Evolutionary conservation across 495 filamentous ascomycete genomes (phyloP), one percentile per base, ranked within the genome.

Genomic region (Acidiella bohemica): DNA sequence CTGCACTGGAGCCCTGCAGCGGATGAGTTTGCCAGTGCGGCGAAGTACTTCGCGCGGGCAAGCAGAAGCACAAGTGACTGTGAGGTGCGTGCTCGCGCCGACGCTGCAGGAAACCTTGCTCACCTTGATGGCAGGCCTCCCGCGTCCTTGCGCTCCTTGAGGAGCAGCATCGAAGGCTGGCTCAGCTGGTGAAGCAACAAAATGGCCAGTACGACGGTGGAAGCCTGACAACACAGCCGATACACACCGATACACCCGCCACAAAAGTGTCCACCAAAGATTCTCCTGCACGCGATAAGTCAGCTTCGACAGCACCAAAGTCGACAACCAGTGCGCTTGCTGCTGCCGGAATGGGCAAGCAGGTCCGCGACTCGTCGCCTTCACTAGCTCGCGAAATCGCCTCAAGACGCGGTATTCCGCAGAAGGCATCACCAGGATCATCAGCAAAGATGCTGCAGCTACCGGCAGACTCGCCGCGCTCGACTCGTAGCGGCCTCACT

Each of bases 11-110:
- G 78, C 4, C 73, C 79, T 18, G 86, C 88, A 12, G 80, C 82
- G 43, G 78, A 80, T 49, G 81, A 93, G 54, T 87, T 96, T 64
- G 77, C 87, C 42, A 68, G 84, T 26, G 90, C 90, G 16, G 90
- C 90, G 2, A 80, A 77, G 36, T 82, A 94, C 51, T 96, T 93
- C 60, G 76, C 85, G 32, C 79, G 78, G 23, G 87, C 84, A 20
- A 76, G 81, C 11, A 74, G 75, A 47, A 67, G 66, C 20, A 90
- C 82, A 8, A 67, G 66, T 9, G 86, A 92, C 55, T 64, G 66
- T 40, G 90, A 96, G 67, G 76, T 78, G 51, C 28, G 49, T 43
- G 13, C 22, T 10, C n/a, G n/a, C n/a, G n/a, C n/a, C n/a, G n/a
- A n/a, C n/a, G n/a, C n/a, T 17, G 8, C 9, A 16, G 26, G n/a